Evolutionary conservation across 345 rosid species (phyloP).

Genomic region (Triadica sebifera): DNA sequence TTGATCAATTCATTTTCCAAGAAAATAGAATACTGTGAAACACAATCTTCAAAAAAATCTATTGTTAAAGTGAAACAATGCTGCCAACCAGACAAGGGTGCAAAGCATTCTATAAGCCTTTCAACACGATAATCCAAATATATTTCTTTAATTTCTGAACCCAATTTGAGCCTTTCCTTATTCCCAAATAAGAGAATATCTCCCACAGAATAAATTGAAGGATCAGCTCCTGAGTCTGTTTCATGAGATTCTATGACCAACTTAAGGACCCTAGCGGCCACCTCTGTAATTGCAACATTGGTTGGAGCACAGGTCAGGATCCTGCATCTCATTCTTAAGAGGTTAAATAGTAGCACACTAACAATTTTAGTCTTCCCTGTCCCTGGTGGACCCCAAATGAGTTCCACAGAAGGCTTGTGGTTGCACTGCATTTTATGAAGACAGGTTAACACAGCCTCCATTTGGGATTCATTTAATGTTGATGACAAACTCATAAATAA

Average conservation of each 20-base stretch:
- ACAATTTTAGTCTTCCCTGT: slow-evolving; percentile 55
- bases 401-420: slow-evolving; percentile 34
- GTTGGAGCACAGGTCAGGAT: slow-evolving; percentile 48
- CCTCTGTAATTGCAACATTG: slow-evolving; percentile 47
- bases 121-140: slow-evolving; percentile 44
- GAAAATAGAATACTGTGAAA: slow-evolving; percentile 22
- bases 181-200: slow-evolving; percentile 46
- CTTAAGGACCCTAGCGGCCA: slow-evolving; percentile 41
- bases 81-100: slow-evolving; percentile 25
- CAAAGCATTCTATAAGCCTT: slow-evolving; percentile 33
- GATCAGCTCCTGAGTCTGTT: too few species aligned
- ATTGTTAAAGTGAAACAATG: slow-evolving; percentile 25
- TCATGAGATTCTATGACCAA: slow-evolving; percentile 27
- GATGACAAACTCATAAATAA: slow-evolving; percentile 6
- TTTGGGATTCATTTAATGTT: slow-evolving; percentile 39
- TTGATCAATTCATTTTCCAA: slow-evolving; percentile 22
- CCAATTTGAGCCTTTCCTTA: slow-evolving; percentile 35
- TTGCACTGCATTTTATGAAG: slow-evolving; percentile 24
- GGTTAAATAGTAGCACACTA: slow-evolving; percentile 28
- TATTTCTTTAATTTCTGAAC: slow-evolving; percentile 31
- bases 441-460: slow-evolving; percentile 26
- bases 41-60: slow-evolving; percentile 30
- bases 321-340: slow-evolving; percentile 36
- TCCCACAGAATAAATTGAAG: too few species aligned
- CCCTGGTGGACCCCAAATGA: slow-evolving; percentile 60